These are phyloP conservation scores for Populus hybrid DNA, from an alignment of 441 rosid genomes.

Conservation along the genomic window DNA sequence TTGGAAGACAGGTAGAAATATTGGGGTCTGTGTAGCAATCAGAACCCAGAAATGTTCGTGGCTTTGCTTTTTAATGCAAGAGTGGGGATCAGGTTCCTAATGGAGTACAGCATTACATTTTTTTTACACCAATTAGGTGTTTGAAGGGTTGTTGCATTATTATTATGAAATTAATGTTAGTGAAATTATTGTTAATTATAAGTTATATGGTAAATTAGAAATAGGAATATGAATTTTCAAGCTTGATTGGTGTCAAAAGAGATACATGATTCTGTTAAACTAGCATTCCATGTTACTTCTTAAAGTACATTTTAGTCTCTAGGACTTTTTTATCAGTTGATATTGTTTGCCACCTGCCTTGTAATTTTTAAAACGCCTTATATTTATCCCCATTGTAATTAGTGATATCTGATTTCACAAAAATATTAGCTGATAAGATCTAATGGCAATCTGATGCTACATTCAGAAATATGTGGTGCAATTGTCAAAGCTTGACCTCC, in stretches of 20 bases:
- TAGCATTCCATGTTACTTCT: background rate
- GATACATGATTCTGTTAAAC: background rate
- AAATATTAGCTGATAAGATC: background rate
- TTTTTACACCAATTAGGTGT: background rate
- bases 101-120: background rate
- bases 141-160: background rate
- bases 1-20: background rate
- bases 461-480: background rate
- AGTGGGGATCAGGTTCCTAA: background rate
- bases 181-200: too few species aligned
- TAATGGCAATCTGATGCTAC: constrained; percentile 1
- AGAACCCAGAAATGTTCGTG: background rate
- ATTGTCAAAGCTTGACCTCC: constrained; percentile 18
- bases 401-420: background rate
- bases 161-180: too few species aligned
- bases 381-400: background rate
- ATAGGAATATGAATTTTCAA: too few species aligned
- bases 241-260: background rate
- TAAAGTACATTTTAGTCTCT: background rate
- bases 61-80: background rate
- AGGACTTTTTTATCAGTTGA: background rate
- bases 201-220: background rate
- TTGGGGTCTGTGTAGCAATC: background rate
- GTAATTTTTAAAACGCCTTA: background rate
- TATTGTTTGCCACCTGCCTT: background rate